Percentiles rank a stretch among this genome's conserved stretches.
phyloP scores from a whole-genome alignment of 1,284 basidiomycete species.

The Earliella scabrosa region DNA sequence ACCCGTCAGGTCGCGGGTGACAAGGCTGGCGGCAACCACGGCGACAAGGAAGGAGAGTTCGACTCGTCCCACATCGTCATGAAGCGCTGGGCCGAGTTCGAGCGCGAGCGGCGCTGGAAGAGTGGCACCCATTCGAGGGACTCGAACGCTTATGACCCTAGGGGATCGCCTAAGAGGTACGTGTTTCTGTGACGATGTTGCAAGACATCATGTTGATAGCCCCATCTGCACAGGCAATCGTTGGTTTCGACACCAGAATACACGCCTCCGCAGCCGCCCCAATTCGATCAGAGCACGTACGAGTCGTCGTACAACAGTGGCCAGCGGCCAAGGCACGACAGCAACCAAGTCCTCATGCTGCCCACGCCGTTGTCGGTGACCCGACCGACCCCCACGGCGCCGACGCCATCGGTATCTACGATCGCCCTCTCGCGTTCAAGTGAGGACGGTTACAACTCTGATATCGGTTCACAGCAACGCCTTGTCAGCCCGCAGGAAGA shows the following conservation, averaged over 20 bases:
- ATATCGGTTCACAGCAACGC: constrained; percentile 59
- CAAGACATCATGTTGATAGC: constrained; percentile 31
- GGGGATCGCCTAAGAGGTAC: constrained; percentile 61
- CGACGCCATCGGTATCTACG: constrained; percentile 53
- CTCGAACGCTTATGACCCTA: constrained; percentile 66
- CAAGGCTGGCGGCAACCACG: constrained; percentile 64
- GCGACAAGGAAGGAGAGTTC: constrained; percentile 94
- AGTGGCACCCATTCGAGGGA: constrained; percentile 84
- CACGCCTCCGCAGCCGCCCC: constrained; percentile 51
- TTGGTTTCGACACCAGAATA: constrained; percentile 79
- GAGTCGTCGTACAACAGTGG: constrained; percentile 51
- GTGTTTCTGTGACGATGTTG: constrained; percentile 32
- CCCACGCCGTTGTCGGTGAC: constrained; percentile 69
- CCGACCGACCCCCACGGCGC: constrained; percentile 43
- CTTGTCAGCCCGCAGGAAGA: constrained; percentile 53
- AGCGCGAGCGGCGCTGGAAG: constrained; percentile 94
- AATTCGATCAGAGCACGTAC: constrained; percentile 63
- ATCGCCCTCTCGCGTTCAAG: constrained; percentile 61
- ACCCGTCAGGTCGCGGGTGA: constrained; percentile 88
- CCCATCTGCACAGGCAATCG: constrained; percentile 71
- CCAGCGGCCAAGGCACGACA: constrained; percentile 64
- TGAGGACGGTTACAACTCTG: constrained; percentile 66
- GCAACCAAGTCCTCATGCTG: constrained; percentile 68
- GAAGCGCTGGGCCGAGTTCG: constrained; percentile 99
- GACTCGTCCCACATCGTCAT: constrained; percentile 96